Evolutionary conservation across 495 filamentous ascomycete genomes (phyloP), one percentile per base, ranked within the genome.

Genomic region (Daldinia loculata): DNA sequence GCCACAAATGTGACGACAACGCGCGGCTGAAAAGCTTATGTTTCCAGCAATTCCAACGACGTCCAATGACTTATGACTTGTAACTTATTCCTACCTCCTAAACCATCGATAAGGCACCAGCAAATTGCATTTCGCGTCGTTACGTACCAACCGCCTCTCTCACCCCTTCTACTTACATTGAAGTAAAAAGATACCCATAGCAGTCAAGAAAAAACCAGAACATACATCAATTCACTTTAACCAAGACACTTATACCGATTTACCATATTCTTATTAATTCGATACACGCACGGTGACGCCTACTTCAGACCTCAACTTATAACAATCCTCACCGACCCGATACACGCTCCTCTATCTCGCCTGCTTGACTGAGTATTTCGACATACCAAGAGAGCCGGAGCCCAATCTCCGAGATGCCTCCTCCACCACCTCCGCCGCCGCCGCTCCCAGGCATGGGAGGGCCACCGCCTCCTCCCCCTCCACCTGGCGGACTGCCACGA

Each of bases 401-500:
- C 51, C 6, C 48, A 36, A 14, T 45, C 64, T 61, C 62, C 61
- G 29, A 55, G 5, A 91, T 91, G 87, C 88, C 90, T 79, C 85
- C 86, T 72, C 90, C 90, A 68, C 90, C 84, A 51, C 87, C 90
- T 62, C 91, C 91, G n/a, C 90, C 91, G 22, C 80, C 80, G 14
- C 78, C 77, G 32, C 67, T 84, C 75, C 88, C 86, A 65, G 88
- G 87, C 41, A 84, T 87, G 78, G 90, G 89, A 80, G 90, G 89
- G 55, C 88, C 87, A 76, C 87, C 89, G 29, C 87, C 89, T 48
- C 91, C 90, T 60, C 90, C 90, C 48, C 89, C 90, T 63, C 88
- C 87, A 15, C 88, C 89, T 52, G 75, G 67, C 14, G 64, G 76
- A 51, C 63, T 77, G 24, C 59, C 76, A 72, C 78, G 77, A 15